These are phyloP conservation scores for Pyrenophora graminea DNA, from an alignment of 2,329 filamentous ascomycete species.

Conservation along the genomic window DNA sequence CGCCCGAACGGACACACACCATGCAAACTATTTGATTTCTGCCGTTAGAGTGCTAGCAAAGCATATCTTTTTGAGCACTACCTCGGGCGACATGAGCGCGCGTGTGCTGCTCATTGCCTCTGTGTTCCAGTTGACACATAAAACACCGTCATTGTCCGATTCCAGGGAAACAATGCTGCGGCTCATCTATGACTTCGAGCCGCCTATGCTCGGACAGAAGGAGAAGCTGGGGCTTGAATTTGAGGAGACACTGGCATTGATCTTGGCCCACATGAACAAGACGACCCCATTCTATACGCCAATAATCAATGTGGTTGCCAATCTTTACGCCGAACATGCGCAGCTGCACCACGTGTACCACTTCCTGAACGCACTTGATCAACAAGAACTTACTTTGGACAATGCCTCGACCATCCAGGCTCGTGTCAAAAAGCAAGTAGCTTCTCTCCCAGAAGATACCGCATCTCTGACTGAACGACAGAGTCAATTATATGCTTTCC, in stretches of 20 bases:
- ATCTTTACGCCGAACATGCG: slow-evolving; percentile 11
- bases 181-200: background rate
- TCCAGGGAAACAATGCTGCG: slow-evolving; percentile 4
- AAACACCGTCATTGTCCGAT: background rate
- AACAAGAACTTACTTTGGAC: slow-evolving; percentile 13
- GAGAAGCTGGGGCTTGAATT: slow-evolving; percentile 2
- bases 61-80: slow-evolving; percentile 1
- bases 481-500: slow-evolving; percentile 12
- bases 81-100: background rate
- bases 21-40: background rate
- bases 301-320: slow-evolving; percentile 15
- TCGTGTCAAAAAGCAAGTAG: slow-evolving; percentile 7
- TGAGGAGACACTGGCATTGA: slow-evolving; percentile 14
- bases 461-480: slow-evolving; percentile 1
- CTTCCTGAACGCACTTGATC: slow-evolving; percentile 14
- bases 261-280: slow-evolving; percentile 19
- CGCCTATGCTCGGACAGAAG: background rate
- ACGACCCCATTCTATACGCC: slow-evolving; percentile 19
- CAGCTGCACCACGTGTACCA: slow-evolving; percentile 12
- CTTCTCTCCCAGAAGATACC: slow-evolving; percentile 6
- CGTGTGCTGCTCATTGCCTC: slow-evolving; percentile 7
- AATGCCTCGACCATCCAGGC: slow-evolving; percentile 9
- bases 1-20: background rate
- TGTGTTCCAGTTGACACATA: slow-evolving; percentile 1
- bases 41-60: slow-evolving; percentile 4